Evolutionary conservation across 805 yeast genomes (phyloP), one percentile per base, ranked within the genome.

Genomic region (Starmerella floricola): DNA sequence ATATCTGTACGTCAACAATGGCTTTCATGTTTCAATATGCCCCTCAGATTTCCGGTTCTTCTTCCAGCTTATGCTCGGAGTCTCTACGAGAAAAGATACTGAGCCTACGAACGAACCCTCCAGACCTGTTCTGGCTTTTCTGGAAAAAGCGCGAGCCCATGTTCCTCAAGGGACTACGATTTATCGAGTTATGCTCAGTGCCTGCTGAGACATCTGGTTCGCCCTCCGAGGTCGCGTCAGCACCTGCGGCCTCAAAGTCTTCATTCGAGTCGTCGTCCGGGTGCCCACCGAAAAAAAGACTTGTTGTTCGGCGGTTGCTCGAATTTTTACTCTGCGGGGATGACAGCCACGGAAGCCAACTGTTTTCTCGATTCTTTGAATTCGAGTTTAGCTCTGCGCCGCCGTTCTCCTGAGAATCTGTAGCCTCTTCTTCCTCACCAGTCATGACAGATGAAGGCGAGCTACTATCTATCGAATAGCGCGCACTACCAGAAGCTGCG

Each of bases 321-420:
- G 30, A 34, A 12, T n/a, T 28, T 8, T 24, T 17, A 4, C 15
- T 21, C 18, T 31, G 37, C 8, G 45, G 45, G 23, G 26, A 23
- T 10, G 21, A 36, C 16, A 42, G 33, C 46, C 48, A 42, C 19
- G 48, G 46, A n/a, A 42, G 31, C 48, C 46, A 42, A 16, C 34
- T 26, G 15, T 31, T 6, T 11, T 40, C 43, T 5, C 16, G 11
- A 20, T 12, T 21, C 11, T 8, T 6, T 12, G 20, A 15, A 18
- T 32, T 6, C 8, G 21, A 15, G 36, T 6, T 11, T 26, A 34
- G 13, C 21, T 34, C 18, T 15, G 21, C 27, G 27, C 36, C 6
- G 24, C 10, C n/a, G n/a, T n/a, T n/a, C n/a, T n/a, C n/a, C n/a
- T n/a, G n/a, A n/a, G n/a, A n/a, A n/a, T n/a, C n/a, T n/a, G n/a